Evolutionary conservation across 495 filamentous ascomycete species (phyloP).

Genomic region (Neurospora intermedia): DNA sequence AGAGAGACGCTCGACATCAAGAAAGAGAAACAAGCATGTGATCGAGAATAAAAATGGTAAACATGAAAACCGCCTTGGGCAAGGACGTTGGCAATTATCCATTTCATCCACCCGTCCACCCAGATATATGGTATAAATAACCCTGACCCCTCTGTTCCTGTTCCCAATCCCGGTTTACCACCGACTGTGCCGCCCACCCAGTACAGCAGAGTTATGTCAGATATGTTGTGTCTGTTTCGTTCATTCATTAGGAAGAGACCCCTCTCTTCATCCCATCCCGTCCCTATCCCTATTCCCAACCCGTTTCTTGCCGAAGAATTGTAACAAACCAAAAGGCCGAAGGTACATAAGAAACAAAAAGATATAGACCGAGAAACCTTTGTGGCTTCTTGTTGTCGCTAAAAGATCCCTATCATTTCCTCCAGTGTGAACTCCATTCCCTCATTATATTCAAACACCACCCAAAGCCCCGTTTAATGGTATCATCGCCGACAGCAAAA

Average conservation of each 20-base stretch:
- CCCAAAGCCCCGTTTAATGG: not conserved
- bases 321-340: not conserved
- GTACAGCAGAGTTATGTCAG: not conserved
- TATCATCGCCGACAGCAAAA: not conserved
- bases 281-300: not conserved
- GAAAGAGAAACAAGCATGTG: not conserved
- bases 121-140: not conserved
- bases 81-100: not conserved
- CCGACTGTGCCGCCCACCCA: not conserved
- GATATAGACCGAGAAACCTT: not conserved
- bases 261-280: not conserved
- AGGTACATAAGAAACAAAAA: not conserved
- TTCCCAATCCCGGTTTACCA: not conserved
- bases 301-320: not conserved
- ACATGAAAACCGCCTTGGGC: not conserved
- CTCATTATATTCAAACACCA: not conserved
- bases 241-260: not conserved
- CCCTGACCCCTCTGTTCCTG: not conserved
- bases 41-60: not conserved
- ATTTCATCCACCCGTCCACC: not conserved
- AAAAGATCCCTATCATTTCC: not conserved
- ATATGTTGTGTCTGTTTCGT: not conserved
- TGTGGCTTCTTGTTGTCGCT: not conserved
- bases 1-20: not conserved
- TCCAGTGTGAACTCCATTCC: not conserved